These are phyloP conservation scores for Toxoplasma gondii DNA, from an alignment of 169 alveolate genomes.

Conservation along the genomic window DNA sequence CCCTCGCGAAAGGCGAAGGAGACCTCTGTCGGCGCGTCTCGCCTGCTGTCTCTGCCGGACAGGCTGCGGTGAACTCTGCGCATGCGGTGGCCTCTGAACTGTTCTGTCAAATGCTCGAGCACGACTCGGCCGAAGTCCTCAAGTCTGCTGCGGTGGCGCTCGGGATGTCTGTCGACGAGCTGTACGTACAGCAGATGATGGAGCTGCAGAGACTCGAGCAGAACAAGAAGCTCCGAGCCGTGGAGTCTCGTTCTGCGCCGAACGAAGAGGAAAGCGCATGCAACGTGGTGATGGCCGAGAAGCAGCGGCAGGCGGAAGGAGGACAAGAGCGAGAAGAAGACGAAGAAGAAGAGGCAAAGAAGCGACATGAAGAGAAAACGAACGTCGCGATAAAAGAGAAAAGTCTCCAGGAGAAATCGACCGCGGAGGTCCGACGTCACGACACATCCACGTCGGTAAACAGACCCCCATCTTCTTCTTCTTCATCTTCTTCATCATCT, in stretches of 20 bases:
- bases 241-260: neutral
- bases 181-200: slow-evolving; percentile 55
- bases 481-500: too few species aligned
- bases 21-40: neutral
- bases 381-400: neutral
- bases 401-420: too few species aligned
- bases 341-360: neutral
- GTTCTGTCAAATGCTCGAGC: neutral
- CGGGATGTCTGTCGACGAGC: slow-evolving; percentile 60
- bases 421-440: too few species aligned
- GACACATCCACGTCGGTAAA: too few species aligned
- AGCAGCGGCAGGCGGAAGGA: too few species aligned
- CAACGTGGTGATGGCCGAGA: too few species aligned
- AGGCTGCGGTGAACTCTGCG: neutral
- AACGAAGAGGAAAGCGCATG: too few species aligned
- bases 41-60: neutral
- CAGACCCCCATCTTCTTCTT: too few species aligned
- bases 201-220: slow-evolving; percentile 50
- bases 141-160: slow-evolving; percentile 47
- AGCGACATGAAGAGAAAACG: neutral
- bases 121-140: slow-evolving; percentile 28
- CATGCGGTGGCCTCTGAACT: neutral
- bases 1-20: neutral
- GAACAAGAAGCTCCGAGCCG: neutral
- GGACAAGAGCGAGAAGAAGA: too few species aligned